phyloP scores from a whole-genome alignment of 495 filamentous ascomycete genomes.

The Podospora didyma region DNA sequence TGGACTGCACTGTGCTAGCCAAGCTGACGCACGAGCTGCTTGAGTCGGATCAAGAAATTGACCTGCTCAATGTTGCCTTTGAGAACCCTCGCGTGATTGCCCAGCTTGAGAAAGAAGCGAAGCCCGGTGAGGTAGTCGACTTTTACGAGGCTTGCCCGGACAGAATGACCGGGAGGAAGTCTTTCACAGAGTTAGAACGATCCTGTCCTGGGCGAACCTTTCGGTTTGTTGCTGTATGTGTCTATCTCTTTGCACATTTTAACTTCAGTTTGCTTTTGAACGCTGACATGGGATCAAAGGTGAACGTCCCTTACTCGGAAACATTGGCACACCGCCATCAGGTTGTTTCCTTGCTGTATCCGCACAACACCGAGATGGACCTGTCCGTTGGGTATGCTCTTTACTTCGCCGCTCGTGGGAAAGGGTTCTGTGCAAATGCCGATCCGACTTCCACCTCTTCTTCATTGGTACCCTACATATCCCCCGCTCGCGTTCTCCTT shows the following conservation, averaged over 20 bases:
- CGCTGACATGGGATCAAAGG: slow-evolving; percentile 34
- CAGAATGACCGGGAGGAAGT: slow-evolving; percentile 75
- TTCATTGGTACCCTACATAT: slow-evolving; percentile 48
- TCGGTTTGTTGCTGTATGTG: slow-evolving; percentile 66
- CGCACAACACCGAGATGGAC: slow-evolving; percentile 98
- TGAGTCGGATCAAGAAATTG: slow-evolving; percentile 63
- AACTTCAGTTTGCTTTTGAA: neutral
- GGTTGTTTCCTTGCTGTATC: slow-evolving; percentile 75
- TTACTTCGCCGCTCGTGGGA: slow-evolving; percentile 86
- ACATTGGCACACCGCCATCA: slow-evolving; percentile 62
- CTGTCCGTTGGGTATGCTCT: slow-evolving; percentile 90
- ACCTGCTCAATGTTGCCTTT: slow-evolving; percentile 94
- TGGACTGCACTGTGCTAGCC: slow-evolving; percentile 89
- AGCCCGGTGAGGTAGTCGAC: slow-evolving; percentile 17
- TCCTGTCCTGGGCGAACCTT: slow-evolving; percentile 72
- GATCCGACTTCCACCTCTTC: slow-evolving; percentile 12
- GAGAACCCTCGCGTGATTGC: slow-evolving; percentile 77
- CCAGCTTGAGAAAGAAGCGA: slow-evolving; percentile 21
- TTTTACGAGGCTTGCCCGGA: slow-evolving; percentile 85
- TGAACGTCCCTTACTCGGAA: slow-evolving; percentile 81
- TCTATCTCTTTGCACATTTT: neutral
- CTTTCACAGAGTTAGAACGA: slow-evolving; percentile 64
- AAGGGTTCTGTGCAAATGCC: slow-evolving; percentile 45
- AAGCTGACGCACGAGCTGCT: slow-evolving; percentile 77
- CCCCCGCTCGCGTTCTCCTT: slow-evolving; percentile 75